Conservation (phyloP, 306 rosid species). For the Cucumis cinereus region DNA sequence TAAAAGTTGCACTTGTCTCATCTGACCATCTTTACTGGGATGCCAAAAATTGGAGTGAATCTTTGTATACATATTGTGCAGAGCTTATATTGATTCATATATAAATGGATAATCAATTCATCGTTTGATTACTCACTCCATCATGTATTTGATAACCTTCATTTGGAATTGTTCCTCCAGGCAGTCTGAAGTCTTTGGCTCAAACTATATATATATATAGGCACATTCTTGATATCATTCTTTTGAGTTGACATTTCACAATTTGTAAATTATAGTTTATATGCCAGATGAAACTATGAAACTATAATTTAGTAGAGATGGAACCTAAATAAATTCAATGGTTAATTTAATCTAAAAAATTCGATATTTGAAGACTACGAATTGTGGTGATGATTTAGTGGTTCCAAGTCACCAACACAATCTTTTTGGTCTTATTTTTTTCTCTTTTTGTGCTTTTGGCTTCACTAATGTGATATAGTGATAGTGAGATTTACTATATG, state of each 20-base stretch:
- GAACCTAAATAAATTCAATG: too few species aligned
- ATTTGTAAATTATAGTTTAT: not conserved
- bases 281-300: not conserved
- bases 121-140: not conserved
- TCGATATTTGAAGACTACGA: too few species aligned
- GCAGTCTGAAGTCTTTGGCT: not conserved
- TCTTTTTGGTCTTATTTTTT: too few species aligned
- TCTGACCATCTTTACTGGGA: not conserved
- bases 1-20: constrained; percentile 14
- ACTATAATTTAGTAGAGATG: not conserved
- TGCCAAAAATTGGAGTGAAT: constrained; percentile 1
- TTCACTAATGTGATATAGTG: too few species aligned
- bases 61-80: constrained; percentile 50
- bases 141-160: not conserved
- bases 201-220: not conserved
- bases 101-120: not conserved
- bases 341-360: too few species aligned
- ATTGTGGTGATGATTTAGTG: too few species aligned
- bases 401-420: too few species aligned
- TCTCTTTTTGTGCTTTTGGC: too few species aligned
- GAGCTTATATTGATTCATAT: constrained; percentile 12
- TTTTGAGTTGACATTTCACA: not conserved
- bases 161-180: constrained; percentile 3
- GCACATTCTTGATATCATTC: not conserved
- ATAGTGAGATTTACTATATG: too few species aligned